Evolutionary conservation across 164 flowering plant species (phyloP), one percentile per base, ranked within the genome.

Genomic region (Stephania japonica): DNA sequence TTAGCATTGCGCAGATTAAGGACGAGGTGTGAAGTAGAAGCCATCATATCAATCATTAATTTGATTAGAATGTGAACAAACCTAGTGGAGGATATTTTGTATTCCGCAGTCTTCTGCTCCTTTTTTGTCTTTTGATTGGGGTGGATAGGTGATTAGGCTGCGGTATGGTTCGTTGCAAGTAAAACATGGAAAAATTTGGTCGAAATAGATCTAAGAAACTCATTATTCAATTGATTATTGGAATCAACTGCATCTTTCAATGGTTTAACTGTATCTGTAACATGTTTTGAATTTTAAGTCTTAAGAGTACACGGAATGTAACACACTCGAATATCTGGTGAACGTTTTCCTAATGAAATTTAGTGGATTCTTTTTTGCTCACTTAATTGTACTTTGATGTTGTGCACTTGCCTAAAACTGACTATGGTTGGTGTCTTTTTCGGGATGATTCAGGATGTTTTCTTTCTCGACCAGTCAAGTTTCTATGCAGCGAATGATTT

Each of bases 371-470:
- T 47, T 47, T 47, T 56, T 13, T 21, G 64, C 23, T 59, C 64
- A 59, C 21, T 19, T 59, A 59, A 4, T 44, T 4, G 12, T n/a
- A 27, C 7, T 10, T 32, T 68, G 27, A 68, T 59, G 64, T 59
- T 19, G n/a, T 59, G 64, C 64, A n/a, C 64, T 59, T 47, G 7
- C n/a, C n/a, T 18, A 59, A 5, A 1, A 59, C 64, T 59, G 7
- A 59, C 24, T 59, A 27, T 25, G 47, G 38, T 32, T 47, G 70
- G 68, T 53, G 38, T 32, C 38, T 16, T 66, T 65, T 64, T 73
- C 89, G 84, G 75, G 84, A 85, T 78, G 88, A 89, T 87, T 82
- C 79, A 94, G 98, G 98, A 94, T 84, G 86, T 89, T 61, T 79
- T 94, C 87, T 77, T 92, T 27, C 90, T 94, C 63, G 94, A 94